Percentiles rank a stretch among this genome's conserved stretches.
These are phyloP conservation scores for Pelargonium nanum DNA, from an alignment of 345 rosid species.

Conservation along the genomic window DNA sequence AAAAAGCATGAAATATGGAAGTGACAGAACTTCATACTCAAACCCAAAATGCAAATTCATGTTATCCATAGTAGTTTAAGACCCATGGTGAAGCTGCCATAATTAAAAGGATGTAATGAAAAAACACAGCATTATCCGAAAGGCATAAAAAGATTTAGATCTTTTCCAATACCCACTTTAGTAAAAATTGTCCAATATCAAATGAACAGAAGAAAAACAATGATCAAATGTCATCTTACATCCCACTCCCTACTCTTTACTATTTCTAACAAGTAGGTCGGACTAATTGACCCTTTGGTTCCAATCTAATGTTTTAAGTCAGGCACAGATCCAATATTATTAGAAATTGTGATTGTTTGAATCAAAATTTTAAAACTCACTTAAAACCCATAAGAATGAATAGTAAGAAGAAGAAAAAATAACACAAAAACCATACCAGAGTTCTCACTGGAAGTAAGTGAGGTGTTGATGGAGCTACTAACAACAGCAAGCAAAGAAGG, in stretches of 20 bases:
- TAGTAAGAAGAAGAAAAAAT: slow-evolving; percentile 4
- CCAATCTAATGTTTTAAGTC: not conserved
- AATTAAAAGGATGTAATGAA: not conserved
- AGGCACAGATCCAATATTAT: too few relatives aligned
- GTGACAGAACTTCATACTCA: not conserved
- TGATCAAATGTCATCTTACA: not conserved
- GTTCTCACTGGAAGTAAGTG: slow-evolving; percentile 27
- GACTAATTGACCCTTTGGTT: not conserved
- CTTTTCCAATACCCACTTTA: not conserved
- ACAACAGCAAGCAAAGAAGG: slow-evolving; percentile 51
- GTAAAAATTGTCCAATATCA: not conserved
- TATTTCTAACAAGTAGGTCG: not conserved
- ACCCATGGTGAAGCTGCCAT: not conserved
- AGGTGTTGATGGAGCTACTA: slow-evolving; percentile 35
- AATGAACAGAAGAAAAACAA: not conserved
- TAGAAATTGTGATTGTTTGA: too few relatives aligned
- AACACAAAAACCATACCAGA: slow-evolving; percentile 41
- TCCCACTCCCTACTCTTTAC: not conserved
- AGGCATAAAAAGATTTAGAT: not conserved
- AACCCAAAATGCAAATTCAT: not conserved
- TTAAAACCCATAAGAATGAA: slow-evolving; percentile 1
- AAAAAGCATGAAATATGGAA: not conserved
- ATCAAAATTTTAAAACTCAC: slow-evolving; percentile 1
- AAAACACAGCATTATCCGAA: not conserved
- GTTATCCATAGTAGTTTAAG: not conserved